Evolutionary conservation across 345 rosid genomes (phyloP), one percentile per base, ranked within the genome.

Genomic region (Populus simonii): DNA sequence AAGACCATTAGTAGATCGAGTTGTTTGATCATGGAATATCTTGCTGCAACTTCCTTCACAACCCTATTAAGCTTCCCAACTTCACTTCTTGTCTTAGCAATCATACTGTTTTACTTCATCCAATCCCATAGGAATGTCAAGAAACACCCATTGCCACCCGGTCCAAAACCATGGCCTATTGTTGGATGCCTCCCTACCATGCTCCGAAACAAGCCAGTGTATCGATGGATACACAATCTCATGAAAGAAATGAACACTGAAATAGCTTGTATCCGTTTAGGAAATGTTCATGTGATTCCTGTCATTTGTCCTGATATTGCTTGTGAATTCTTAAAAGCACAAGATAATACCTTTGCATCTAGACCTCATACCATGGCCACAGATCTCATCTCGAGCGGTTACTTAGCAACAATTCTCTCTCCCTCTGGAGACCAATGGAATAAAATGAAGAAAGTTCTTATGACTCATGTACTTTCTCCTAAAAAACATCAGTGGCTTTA

Each of bases 371-470:
- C 71, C 31, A 81, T 86, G 82, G 77, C 87, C n/a, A 70, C 82
- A 0, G 68, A 73, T 22, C 23, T 78, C 38, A 68, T 39, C 10
- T 75, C 86, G 12, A 79, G 80, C 3, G 88, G 88, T 2, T 88
- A 76, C 75, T 39, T 79, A 38, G 57, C 91, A 12, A 61, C 85
- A 5, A 80, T 61, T 17, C 73, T 85, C 1, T 63, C 7, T n/a
- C 90, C 91, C 23, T 67, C 29, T 0, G 89, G 88, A 5, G 87
- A 86, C 1, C 89, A 88, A 5, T 89, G 89, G 90, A 81, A 75
- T 74, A 89, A 88, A 69, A 88, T 85, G 91, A 85, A 66, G 77
- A 80, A 68, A 72, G 74, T 88, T 9, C 18, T 89, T 17, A 65
- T 74, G 5, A 67, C 76, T 2, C 75, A 83, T 6, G 38, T 90